A percentile compares a stretch with the other conserved stretches of the same genome.
These are phyloP conservation scores for Liriodendron chinense DNA, from an alignment of 164 flowering plant species.

Conservation along the genomic window DNA sequence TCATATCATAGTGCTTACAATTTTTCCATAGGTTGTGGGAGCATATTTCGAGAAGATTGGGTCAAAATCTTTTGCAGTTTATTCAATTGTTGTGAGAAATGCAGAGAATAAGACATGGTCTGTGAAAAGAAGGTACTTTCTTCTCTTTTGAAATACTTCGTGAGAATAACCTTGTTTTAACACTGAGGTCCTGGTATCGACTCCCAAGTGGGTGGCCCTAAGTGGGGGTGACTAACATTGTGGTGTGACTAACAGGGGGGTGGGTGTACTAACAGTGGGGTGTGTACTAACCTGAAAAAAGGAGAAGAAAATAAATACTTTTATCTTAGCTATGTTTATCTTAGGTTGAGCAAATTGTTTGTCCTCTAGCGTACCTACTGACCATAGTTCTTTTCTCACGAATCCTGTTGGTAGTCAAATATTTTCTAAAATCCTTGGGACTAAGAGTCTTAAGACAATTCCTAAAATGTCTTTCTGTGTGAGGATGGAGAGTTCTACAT, in stretches of 20 bases:
- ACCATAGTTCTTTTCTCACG: too few relatives aligned
- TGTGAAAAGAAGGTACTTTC: conserved; percentile 86
- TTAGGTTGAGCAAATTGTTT: background rate
- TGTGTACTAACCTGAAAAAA: too few relatives aligned
- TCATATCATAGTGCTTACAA: conserved; percentile 1
- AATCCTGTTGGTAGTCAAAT: background rate
- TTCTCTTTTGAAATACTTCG: background rate
- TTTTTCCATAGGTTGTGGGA: conserved; percentile 70
- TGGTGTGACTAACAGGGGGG: too few relatives aligned
- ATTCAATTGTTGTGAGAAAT: conserved; percentile 87
- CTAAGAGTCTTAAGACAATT: background rate
- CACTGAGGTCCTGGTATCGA: too few relatives aligned
- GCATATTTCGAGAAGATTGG: conserved; percentile 90
- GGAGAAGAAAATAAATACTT: too few relatives aligned
- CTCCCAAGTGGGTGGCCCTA: too few relatives aligned
- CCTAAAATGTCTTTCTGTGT: conserved; percentile 8
- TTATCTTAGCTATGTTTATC: background rate
- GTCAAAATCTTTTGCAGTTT: conserved; percentile 92
- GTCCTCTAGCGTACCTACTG: background rate
- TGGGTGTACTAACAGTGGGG: too few relatives aligned
- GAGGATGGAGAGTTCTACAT: background rate
- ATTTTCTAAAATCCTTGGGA: background rate
- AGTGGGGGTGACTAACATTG: too few relatives aligned
- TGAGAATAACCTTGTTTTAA: too few relatives aligned
- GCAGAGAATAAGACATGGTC: conserved; percentile 70